Conservation (phyloP, 225 moss, liverwort and hornwort species). For the Physcomitrellopsis africana region DNA sequence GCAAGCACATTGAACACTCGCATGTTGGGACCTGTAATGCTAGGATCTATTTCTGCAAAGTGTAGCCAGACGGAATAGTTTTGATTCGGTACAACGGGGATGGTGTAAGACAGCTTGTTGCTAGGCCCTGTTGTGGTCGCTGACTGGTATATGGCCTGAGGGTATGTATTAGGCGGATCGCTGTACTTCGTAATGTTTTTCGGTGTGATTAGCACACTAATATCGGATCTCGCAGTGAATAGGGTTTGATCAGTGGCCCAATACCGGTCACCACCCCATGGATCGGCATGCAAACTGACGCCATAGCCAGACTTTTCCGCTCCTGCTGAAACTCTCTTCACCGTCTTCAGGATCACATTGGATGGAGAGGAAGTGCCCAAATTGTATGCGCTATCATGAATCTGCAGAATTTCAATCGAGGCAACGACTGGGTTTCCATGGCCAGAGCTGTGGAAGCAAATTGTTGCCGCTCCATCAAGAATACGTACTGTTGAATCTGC, state of each 20-base stretch:
- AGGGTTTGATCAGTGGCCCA: conserved; percentile 75
- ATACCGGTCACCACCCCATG: conserved; percentile 92
- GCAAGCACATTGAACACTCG: conserved; percentile 75
- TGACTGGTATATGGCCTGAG: conserved; percentile 79
- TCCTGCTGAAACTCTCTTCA: conserved; percentile 83
- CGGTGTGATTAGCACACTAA: conserved; percentile 28
- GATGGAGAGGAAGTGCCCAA: conserved; percentile 34
- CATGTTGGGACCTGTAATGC: conserved; percentile 44
- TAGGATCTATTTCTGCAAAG: conserved; percentile 71
- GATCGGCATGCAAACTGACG: conserved; percentile 60
- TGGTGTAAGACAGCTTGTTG: conserved; percentile 65
- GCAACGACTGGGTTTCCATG: conserved; percentile 83
- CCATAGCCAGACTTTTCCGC: conserved; percentile 68
- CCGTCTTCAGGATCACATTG: conserved; percentile 44
- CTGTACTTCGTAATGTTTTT: conserved; percentile 51
- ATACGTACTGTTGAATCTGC: conserved; percentile 71
- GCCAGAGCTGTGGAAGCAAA: conserved; percentile 93
- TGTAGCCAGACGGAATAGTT: conserved; percentile 93
- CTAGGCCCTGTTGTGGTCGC: conserved; percentile 57
- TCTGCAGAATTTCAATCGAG: conserved; percentile 79
- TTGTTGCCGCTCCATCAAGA: conserved; percentile 63
- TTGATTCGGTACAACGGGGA: conserved; percentile 71
- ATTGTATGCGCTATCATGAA: conserved; percentile 72
- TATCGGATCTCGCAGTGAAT: conserved; percentile 53
- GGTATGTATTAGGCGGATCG: conserved; percentile 69